phyloP scores from a whole-genome alignment of 768 basidiomycete genomes.

The Lactarius trivialis region DNA sequence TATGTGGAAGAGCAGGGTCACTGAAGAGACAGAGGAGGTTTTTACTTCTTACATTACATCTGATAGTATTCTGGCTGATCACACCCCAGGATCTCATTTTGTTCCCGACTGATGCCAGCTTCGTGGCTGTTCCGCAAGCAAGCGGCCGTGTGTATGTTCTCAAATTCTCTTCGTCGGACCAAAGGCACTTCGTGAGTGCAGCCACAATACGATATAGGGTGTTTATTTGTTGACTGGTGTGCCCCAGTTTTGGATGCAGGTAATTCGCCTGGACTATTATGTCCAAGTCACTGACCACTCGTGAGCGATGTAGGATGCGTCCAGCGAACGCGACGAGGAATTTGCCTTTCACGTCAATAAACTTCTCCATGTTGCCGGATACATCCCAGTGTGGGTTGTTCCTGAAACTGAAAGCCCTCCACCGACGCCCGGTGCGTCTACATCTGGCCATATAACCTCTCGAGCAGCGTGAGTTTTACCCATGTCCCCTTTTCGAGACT shows the following conservation, averaged over 20 bases:
- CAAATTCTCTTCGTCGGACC: constrained; percentile 86
- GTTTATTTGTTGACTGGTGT: neutral
- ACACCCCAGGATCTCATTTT: constrained; percentile 69
- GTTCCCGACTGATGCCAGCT: constrained; percentile 80
- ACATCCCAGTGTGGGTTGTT: constrained; percentile 50
- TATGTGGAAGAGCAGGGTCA: constrained; percentile 69
- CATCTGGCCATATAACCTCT: constrained; percentile 33
- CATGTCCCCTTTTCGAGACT: neutral
- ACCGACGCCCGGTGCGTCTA: constrained; percentile 38
- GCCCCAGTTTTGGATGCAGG: constrained; percentile 82
- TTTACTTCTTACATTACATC: constrained; percentile 6
- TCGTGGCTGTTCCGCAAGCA: constrained; percentile 66
- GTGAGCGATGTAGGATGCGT: constrained; percentile 48
- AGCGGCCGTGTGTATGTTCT: constrained; percentile 76
- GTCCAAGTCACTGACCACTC: neutral
- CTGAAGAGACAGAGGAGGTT: constrained; percentile 58
- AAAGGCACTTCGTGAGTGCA: constrained; percentile 75
- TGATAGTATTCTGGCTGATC: constrained; percentile 3
- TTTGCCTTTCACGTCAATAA: constrained; percentile 68
- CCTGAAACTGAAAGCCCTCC: constrained; percentile 31
- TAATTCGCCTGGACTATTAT: constrained; percentile 27
- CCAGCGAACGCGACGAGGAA: constrained; percentile 60
- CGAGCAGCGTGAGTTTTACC: constrained; percentile 11
- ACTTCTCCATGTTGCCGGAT: constrained; percentile 60
- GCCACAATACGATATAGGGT: neutral